Conservation (phyloP, 805 yeast species). For the Maudiozyma serrabonitensis region DNA sequence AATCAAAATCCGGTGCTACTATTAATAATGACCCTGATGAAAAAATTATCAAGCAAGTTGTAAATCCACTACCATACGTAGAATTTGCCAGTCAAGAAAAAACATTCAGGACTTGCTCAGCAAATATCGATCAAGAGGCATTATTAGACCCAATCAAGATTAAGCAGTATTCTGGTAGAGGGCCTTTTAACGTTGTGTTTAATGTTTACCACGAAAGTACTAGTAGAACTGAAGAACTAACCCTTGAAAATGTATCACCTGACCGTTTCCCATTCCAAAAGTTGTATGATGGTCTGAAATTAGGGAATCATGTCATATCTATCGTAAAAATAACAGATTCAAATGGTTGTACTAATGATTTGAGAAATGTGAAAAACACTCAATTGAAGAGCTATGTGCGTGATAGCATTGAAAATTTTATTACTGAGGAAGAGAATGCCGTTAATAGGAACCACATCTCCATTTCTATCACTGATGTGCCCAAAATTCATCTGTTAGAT, state of each 20-base stretch:
- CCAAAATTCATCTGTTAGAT: slow-evolving; percentile 45
- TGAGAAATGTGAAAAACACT: slow-evolving; percentile 23
- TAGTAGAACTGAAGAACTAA: slow-evolving; percentile 40
- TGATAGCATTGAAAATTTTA: slow-evolving; percentile 47
- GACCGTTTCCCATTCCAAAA: slow-evolving; percentile 32
- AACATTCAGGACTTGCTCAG: slow-evolving; percentile 41
- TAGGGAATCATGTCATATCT: slow-evolving; percentile 63
- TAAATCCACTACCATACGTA: slow-evolving; percentile 54
- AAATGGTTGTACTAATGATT: slow-evolving; percentile 53
- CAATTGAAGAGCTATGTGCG: slow-evolving; percentile 35
- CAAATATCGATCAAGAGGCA: slow-evolving; percentile 28
- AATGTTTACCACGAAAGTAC: slow-evolving; percentile 51
- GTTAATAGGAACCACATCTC: slow-evolving; percentile 31
- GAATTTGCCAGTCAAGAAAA: slow-evolving; percentile 39
- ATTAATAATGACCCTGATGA: slow-evolving; percentile 8
- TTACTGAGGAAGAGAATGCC: slow-evolving; percentile 30
- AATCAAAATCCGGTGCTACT: slow-evolving; percentile 11
- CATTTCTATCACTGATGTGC: slow-evolving; percentile 66
- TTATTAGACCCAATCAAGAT: slow-evolving; percentile 45
- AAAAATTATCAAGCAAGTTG: slow-evolving; percentile 39
- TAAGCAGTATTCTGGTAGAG: slow-evolving; percentile 40
- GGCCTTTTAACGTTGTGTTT: slow-evolving; percentile 53
- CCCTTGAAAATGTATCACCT: slow-evolving; percentile 35
- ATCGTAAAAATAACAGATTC: slow-evolving; percentile 53
- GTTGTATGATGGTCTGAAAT: slow-evolving; percentile 41